phyloP scores from a whole-genome alignment of 2,329 filamentous ascomycete genomes.

The Hypoxylon sp. region DNA sequence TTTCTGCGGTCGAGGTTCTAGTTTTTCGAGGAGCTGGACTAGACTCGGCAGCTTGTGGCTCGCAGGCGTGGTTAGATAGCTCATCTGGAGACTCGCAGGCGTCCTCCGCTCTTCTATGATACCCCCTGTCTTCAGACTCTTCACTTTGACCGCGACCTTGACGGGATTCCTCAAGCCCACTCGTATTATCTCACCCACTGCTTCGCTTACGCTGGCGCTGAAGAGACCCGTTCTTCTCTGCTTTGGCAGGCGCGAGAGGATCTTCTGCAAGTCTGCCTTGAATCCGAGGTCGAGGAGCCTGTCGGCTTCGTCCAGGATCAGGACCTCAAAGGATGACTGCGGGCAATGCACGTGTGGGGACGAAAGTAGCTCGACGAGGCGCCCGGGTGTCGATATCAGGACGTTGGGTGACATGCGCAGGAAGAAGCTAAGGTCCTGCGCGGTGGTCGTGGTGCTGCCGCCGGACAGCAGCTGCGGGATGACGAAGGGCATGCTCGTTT shows the following conservation, averaged over 20 bases:
- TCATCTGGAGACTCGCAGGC: conserved; percentile 92
- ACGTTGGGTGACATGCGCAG: conserved; percentile 87
- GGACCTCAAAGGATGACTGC: conserved; percentile 88
- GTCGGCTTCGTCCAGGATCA: conserved; percentile 96
- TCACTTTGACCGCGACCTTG: conserved; percentile 94
- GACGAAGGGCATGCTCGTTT: conserved; percentile 64
- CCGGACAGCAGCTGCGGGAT: conserved; percentile 91
- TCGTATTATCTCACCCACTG: conserved; percentile 90
- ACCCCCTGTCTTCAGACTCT: conserved; percentile 74
- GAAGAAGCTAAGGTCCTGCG: conserved; percentile 89
- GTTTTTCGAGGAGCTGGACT: conserved; percentile 73
- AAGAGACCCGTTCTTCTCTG: conserved; percentile 94
- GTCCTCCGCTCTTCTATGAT: conserved; percentile 84
- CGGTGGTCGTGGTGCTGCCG: conserved; percentile 79
- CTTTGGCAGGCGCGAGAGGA: conserved; percentile 87
- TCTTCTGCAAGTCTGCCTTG: conserved; percentile 88
- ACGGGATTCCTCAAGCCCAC: conserved; percentile 94
- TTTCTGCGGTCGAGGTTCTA: conserved; percentile 82
- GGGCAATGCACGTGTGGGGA: conserved; percentile 90
- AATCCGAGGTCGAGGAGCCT: conserved; percentile 93
- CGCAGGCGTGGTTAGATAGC: conserved; percentile 80
- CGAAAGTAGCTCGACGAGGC: conserved; percentile 86
- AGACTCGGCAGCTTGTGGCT: conserved; percentile 84
- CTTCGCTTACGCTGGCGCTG: conserved; percentile 95
- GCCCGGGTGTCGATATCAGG: conserved; percentile 89